phyloP scores from a whole-genome alignment of 352 stramenopile genomes.

The Phytophthora quininea region DNA sequence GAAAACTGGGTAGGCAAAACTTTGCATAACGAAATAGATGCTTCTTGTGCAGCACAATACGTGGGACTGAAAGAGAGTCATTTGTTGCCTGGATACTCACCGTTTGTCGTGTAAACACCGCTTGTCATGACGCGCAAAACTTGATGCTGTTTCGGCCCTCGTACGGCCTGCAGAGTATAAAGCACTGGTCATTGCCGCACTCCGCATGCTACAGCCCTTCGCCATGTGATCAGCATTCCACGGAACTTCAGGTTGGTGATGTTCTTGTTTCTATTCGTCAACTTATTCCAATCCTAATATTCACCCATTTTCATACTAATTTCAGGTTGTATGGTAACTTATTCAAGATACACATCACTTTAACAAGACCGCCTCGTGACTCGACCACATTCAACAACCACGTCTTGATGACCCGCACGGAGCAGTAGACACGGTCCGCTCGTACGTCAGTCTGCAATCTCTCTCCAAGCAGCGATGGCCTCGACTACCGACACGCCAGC shows the following conservation, averaged over 20 bases:
- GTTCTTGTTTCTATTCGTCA: neutral
- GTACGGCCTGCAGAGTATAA: too few relatives aligned
- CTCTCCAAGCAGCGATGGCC: slow-evolving; percentile 2
- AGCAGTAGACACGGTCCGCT: slow-evolving; percentile 8
- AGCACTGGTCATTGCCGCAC: too few relatives aligned
- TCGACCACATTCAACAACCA: slow-evolving; percentile 23
- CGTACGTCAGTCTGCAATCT: slow-evolving; percentile 9
- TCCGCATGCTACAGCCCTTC: neutral
- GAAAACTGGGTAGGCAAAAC: too few relatives aligned
- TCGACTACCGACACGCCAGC: neutral
- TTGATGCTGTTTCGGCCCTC: too few relatives aligned
- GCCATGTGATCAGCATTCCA: neutral
- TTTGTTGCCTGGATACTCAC: too few relatives aligned
- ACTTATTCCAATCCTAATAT: neutral
- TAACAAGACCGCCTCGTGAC: neutral
- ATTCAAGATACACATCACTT: neutral
- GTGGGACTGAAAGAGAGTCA: too few relatives aligned
- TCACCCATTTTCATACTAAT: neutral
- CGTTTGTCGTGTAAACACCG: too few relatives aligned
- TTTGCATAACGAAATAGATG: too few relatives aligned
- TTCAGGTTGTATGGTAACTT: neutral
- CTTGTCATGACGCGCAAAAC: too few relatives aligned
- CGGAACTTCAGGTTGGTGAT: neutral
- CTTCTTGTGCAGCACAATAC: too few relatives aligned
- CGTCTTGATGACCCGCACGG: slow-evolving; percentile 5